Evolutionary conservation across 345 rosid species (phyloP), one percentile per base, ranked within the genome.

Genomic region (Camelina hispida): DNA sequence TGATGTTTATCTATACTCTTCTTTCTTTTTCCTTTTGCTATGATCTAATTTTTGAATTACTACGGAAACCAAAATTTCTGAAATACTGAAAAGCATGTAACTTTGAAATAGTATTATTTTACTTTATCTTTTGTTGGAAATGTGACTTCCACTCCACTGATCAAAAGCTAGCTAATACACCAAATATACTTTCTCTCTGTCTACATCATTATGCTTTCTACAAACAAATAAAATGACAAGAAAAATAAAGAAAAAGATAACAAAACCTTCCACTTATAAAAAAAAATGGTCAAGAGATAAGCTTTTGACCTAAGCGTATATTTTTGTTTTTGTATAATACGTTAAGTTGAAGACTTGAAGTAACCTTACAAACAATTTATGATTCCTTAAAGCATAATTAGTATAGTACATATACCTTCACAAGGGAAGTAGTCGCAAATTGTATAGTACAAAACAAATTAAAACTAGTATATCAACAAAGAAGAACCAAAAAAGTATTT

Each of bases 81-180:
- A 61, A 60, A 75, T 14, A 60, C 15, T 52, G 30, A 2, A 68
- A 76, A 53, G 40, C 11, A 76, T 9, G 34, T 18, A 51, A 52
- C 40, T 32, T 34, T 23, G 48, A 22, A 60, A 68, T 13, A 25
- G 44, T 17, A 37, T 20, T 1, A 34, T 50, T 15, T 59, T 28
- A 44, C 56, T 64, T 55, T 28, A 13, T 56, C 52, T 71, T 71
- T 72, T 59, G 62, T 71, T 78, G 81, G 81, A 78, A 78, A 71
- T 66, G 71, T 76, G 80, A 69, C 80, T 76, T 76, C 75, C 60
- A 76, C 80, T 69, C 77, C 77, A 78, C 81, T 72, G 2, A 78
- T 50, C 14, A 58, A 78, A 71, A 66, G 77, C 62, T 28, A 32
- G 7, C 25, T 28, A 59, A 71, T 56, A 40, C 69, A 78, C 77